Base-by-base conservation (phyloP, 495 filamentous ascomycete species). In the Xylaria nigripes region DNA sequence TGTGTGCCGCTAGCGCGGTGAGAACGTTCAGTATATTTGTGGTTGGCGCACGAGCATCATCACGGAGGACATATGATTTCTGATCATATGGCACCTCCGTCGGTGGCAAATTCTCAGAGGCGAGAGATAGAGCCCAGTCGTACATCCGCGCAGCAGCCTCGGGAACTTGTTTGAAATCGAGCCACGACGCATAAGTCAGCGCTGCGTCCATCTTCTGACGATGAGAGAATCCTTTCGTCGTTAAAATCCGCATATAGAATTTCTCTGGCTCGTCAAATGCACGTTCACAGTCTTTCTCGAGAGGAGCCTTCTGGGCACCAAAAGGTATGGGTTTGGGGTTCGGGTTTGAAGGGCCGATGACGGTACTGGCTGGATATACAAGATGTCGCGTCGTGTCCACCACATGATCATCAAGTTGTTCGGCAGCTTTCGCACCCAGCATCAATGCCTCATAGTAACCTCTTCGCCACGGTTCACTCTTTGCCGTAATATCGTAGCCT, bases 381-480 rank as follows among this genome's bases (percentile, higher is more conserved):
- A 85, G 69, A 22, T 76, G 73, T 56, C 83, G 75, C 34, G 78
- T 84, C 40, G 71, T 81, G 65, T 94, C 88, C 25, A 72, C 67
- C 36, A 92, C 75, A 76, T 83, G 87, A 10, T 85, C 86, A 45
- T 94, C 89, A 19, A 91, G 69, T 56, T 87, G 81, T 72, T 95
- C 90, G 3, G 89, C 85, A 2, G 84, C 81, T 55, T 81, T 82
- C 0, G 85, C 90, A 54, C 77, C 77, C 9, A 84, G 77, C 82
- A 95, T 87, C 22, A 95, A 67, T 18, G 81, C 77, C 58, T 91
- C 79, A 67, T 82, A 90, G 62, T 96, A 96, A 0, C 89, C 87
- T 47, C 86, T 74, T 60, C 86, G 72, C 90, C 90, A 96, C 27
- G 83, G 71, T 66, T 91, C 86, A 36, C 81, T 80, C 68, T 90